These are phyloP conservation scores for Endoconidiophora laricicola DNA, from an alignment of 2,329 filamentous ascomycete species.

Conservation along the genomic window DNA sequence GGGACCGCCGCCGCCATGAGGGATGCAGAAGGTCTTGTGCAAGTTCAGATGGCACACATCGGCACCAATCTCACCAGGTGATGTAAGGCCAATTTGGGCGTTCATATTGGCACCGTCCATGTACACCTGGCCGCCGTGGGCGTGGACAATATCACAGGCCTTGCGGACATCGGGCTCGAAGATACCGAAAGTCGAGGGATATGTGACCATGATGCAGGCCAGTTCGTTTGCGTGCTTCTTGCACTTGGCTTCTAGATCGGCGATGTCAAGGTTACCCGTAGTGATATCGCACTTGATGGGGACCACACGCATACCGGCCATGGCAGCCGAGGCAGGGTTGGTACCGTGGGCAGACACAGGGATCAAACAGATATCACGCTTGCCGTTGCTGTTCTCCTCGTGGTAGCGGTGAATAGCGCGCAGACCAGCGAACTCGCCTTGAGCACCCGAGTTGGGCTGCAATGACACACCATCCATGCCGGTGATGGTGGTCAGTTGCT, in stretches of 20 bases:
- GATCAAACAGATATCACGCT: constrained; percentile 83
- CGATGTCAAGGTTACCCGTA: constrained; percentile 80
- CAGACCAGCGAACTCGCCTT: constrained; percentile 86
- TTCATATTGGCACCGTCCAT: constrained; percentile 99
- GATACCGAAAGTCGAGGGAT: constrained; percentile 86
- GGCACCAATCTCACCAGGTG: constrained; percentile 84
- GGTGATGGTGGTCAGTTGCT: constrained; percentile 66
- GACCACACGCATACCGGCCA: constrained; percentile 90
- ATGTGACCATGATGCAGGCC: constrained; percentile 91
- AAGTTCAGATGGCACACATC: constrained; percentile 95
- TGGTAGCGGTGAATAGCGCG: constrained; percentile 76
- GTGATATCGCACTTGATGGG: constrained; percentile 76
- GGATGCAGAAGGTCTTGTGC: constrained; percentile 98
- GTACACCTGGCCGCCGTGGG: constrained; percentile 83
- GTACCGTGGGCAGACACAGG: constrained; percentile 91
- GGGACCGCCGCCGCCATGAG: constrained; percentile 84
- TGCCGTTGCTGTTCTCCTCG: constrained; percentile 47
- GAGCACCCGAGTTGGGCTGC: constrained; percentile 89
- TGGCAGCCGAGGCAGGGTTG: constrained; percentile 85
- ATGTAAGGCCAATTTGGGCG: constrained; percentile 88
- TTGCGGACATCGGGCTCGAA: constrained; percentile 83
- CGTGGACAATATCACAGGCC: constrained; percentile 71
- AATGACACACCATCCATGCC: constrained; percentile 80
- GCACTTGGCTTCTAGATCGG: constrained; percentile 73
- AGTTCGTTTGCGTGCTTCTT: constrained; percentile 73